Evolutionary conservation across 2,329 filamentous ascomycete species (phyloP).

Genomic region (Blumeria hordei): DNA sequence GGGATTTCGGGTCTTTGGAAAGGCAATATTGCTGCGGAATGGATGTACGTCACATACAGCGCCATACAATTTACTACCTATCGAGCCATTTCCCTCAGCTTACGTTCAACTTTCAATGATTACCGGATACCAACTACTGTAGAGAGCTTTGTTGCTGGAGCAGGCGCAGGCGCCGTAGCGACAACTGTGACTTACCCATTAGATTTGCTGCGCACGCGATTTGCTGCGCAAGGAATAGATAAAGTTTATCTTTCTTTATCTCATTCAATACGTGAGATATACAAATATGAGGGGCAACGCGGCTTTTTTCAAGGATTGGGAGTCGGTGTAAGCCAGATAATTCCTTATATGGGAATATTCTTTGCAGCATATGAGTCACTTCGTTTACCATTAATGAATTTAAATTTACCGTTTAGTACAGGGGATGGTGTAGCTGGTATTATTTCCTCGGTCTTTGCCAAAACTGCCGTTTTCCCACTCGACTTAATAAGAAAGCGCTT

Average conservation of each 20-base stretch:
- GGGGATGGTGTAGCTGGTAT: constrained; percentile 69
- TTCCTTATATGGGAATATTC: constrained; percentile 94
- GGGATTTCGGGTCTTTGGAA: constrained; percentile 84
- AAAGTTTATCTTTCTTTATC: constrained; percentile 54
- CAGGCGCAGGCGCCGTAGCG: constrained; percentile 55
- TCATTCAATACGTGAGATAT: constrained; percentile 48
- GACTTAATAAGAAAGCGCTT: constrained; percentile 82
- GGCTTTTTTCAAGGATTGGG: constrained; percentile 79
- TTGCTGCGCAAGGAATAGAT: constrained; percentile 75
- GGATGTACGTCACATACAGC: constrained; percentile 81
- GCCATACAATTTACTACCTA: constrained; percentile 80
- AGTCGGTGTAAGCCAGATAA: constrained; percentile 65
- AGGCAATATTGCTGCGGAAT: constrained; percentile 85
- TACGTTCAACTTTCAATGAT: constrained; percentile 21
- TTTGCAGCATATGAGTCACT: constrained; percentile 73
- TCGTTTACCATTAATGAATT: constrained; percentile 28
- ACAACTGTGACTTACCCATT: constrained; percentile 77
- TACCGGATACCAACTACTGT: constrained; percentile 31
- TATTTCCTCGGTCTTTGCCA: constrained; percentile 54
- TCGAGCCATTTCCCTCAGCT: constrained; percentile 43
- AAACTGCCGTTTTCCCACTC: constrained; percentile 77
- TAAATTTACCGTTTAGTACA: constrained; percentile 43
- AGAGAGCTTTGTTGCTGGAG: constrained; percentile 66
- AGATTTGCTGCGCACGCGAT: constrained; percentile 77
- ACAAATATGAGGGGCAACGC: constrained; percentile 41